phyloP scores from a whole-genome alignment of 2,329 filamentous ascomycete genomes.

The Fusarium sp. region DNA sequence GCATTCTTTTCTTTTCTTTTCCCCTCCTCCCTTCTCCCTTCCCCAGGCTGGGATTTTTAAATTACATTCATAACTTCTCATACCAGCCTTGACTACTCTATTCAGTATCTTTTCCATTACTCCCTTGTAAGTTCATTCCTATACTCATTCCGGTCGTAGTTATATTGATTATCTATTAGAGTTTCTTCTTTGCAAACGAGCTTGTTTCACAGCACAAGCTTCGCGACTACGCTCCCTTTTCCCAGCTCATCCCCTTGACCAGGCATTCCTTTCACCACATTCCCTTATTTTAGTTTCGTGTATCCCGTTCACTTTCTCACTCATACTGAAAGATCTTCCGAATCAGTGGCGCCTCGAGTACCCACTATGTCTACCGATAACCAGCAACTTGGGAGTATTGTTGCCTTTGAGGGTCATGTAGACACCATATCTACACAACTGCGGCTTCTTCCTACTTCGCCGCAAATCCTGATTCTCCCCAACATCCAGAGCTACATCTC shows the following conservation, averaged over 20 bases:
- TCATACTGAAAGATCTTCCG: slow-evolving; percentile 19
- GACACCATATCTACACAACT: slow-evolving; percentile 70
- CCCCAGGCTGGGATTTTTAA: slow-evolving; percentile 25
- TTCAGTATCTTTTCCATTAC: slow-evolving; percentile 1
- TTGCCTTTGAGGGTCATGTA: slow-evolving; percentile 70
- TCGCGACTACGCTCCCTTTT: slow-evolving; percentile 30
- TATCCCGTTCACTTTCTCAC: slow-evolving; percentile 7
- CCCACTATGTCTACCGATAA: slow-evolving; percentile 44
- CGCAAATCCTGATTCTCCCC: slow-evolving; percentile 69
- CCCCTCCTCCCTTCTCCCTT: slow-evolving; percentile 10
- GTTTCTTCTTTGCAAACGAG: slow-evolving; percentile 11
- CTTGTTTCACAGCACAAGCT: slow-evolving; percentile 28
- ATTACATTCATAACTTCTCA: slow-evolving; percentile 27
- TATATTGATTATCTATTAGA: slow-evolving; percentile 21
- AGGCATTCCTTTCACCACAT: slow-evolving; percentile 27
- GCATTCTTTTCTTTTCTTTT: neutral
- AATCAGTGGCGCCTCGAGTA: slow-evolving; percentile 29
- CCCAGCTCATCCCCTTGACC: slow-evolving; percentile 8
- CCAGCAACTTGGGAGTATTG: slow-evolving; percentile 60
- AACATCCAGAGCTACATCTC: slow-evolving; percentile 61
- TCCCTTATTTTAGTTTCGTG: slow-evolving; percentile 24
- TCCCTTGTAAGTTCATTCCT: slow-evolving; percentile 29
- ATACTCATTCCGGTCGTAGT: slow-evolving; percentile 17
- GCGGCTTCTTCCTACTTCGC: slow-evolving; percentile 68
- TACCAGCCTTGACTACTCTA: slow-evolving; percentile 1